These are phyloP conservation scores for Citrullus colocynthis DNA, from an alignment of 306 rosid genomes.

Conservation along the genomic window DNA sequence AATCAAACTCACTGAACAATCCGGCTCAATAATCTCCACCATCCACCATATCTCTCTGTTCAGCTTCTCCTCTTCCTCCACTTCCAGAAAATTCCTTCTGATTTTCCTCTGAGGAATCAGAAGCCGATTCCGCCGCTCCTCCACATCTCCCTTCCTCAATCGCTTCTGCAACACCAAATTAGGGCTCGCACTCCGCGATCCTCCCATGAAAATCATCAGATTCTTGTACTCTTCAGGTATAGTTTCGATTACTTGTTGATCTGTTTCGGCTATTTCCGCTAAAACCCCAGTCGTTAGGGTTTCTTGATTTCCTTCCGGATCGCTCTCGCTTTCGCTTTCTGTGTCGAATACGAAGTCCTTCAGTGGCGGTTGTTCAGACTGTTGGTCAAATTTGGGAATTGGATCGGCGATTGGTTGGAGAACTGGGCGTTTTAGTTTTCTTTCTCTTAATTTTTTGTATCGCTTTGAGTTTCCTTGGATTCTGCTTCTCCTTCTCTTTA, in stretches of 20 bases:
- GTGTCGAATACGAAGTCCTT: not conserved
- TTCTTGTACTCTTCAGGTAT: not conserved
- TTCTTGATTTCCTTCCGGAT: not conserved
- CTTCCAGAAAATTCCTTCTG: not conserved
- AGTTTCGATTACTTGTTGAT: not conserved
- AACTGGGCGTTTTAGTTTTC: not conserved
- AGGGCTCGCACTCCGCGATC: not conserved
- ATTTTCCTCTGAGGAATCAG: not conserved
- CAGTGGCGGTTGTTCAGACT: not conserved
- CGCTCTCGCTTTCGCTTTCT: not conserved
- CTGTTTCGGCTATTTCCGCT: not conserved
- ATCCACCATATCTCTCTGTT: not conserved
- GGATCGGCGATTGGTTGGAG: not conserved
- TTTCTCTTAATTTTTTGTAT: not conserved
- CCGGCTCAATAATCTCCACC: slow-evolving; percentile 3
- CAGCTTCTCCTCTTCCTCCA: not conserved
- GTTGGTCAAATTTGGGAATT: not conserved
- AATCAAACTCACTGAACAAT: not conserved
- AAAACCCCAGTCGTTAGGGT: not conserved
- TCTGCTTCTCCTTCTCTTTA: not conserved
- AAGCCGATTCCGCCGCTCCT: not conserved
- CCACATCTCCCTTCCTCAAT: not conserved
- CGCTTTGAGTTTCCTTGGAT: not conserved
- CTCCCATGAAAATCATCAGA: not conserved
- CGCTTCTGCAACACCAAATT: not conserved